These are phyloP conservation scores for Xylariaceae sp. DNA, from an alignment of 2,329 filamentous ascomycete species.

Conservation along the genomic window DNA sequence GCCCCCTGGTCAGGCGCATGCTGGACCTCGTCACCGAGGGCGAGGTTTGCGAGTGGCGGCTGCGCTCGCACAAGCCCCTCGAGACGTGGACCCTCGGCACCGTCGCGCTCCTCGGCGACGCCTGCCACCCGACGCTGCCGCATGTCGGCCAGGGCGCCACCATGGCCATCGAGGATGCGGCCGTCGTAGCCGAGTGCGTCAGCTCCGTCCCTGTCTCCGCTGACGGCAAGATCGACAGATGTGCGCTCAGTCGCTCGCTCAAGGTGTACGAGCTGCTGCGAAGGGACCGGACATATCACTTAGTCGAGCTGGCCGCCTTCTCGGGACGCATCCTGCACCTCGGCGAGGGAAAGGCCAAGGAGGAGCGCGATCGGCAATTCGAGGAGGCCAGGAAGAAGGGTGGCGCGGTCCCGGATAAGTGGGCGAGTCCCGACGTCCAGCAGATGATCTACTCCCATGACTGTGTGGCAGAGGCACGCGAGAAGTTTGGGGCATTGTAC, in stretches of 20 bases:
- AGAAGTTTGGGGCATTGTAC: conserved; percentile 47
- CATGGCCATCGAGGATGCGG: conserved; percentile 63
- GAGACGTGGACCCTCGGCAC: conserved; percentile 53
- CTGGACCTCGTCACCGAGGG: conserved; percentile 55
- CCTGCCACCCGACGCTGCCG: conserved; percentile 63
- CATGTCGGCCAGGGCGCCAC: conserved; percentile 64
- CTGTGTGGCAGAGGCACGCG: conserved; percentile 49
- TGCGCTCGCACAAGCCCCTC: conserved; percentile 53
- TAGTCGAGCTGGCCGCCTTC: conserved; percentile 50
- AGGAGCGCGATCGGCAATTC: conserved; percentile 54
- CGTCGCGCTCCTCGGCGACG: conserved; percentile 56
- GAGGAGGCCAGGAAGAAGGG: conserved; percentile 44
- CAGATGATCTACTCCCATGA: conserved; percentile 61
- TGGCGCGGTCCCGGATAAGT: conserved; percentile 57
- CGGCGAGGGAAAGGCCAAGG: conserved; percentile 51
- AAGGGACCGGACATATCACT: conserved; percentile 47
- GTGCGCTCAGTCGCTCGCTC: conserved; percentile 43
- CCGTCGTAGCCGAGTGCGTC: conserved; percentile 50
- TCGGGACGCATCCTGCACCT: conserved; percentile 52
- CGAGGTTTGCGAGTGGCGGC: conserved; percentile 60
- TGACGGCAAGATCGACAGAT: conserved; percentile 22
- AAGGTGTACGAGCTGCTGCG: conserved; percentile 51
- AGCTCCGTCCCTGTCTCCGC: conserved; percentile 17
- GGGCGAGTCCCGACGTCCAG: conserved; percentile 65
- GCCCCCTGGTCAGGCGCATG: conserved; percentile 53